A percentile compares a stretch with the other conserved stretches of the same genome.
These are phyloP conservation scores for Acanthamoeba culbertsoni DNA, from an alignment of 208 protist genomes.

Conservation along the genomic window DNA sequence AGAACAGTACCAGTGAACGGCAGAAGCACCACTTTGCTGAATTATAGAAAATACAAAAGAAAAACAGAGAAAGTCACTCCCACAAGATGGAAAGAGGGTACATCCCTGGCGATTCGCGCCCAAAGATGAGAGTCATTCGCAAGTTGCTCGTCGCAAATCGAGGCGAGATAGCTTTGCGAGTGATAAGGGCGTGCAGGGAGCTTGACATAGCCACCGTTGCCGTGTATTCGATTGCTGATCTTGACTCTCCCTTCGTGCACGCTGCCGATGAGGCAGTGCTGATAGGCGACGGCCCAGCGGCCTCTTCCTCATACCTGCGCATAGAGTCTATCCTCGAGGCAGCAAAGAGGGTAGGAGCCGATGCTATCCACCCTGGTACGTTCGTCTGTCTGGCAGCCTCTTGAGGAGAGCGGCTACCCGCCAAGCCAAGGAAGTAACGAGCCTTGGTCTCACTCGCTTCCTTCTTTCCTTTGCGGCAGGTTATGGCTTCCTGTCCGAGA, in stretches of 20 bases:
- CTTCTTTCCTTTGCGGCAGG: slow-evolving; percentile 95
- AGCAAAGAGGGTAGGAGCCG: slow-evolving; percentile 84
- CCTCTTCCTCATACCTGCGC: slow-evolving; percentile 88
- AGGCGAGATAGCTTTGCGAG: slow-evolving; percentile 97
- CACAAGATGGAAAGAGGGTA: not conserved
- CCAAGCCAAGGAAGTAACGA: too few species aligned
- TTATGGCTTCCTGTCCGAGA: slow-evolving; percentile 98
- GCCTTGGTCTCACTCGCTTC: too few species aligned
- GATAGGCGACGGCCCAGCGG: slow-evolving; percentile 83
- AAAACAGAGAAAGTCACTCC: too few species aligned
- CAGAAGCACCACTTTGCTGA: too few species aligned
- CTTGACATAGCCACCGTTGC: slow-evolving; percentile 95
- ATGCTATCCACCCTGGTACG: slow-evolving; percentile 15
- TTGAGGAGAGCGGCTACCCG: not conserved
- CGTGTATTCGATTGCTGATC: slow-evolving; percentile 93
- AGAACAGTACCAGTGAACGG: too few species aligned
- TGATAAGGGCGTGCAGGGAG: slow-evolving; percentile 90
- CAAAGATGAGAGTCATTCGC: slow-evolving; percentile 80
- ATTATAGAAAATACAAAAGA: too few species aligned
- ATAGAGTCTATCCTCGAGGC: slow-evolving; percentile 92
- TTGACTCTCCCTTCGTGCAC: slow-evolving; percentile 72
- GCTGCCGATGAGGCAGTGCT: slow-evolving; percentile 79
- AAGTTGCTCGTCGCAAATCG: slow-evolving; percentile 97
- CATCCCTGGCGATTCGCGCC: too few species aligned
- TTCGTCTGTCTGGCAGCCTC: not conserved